Evolutionary conservation across 139 green algal species (phyloP).

Genomic region (Coelastrella sp.): DNA sequence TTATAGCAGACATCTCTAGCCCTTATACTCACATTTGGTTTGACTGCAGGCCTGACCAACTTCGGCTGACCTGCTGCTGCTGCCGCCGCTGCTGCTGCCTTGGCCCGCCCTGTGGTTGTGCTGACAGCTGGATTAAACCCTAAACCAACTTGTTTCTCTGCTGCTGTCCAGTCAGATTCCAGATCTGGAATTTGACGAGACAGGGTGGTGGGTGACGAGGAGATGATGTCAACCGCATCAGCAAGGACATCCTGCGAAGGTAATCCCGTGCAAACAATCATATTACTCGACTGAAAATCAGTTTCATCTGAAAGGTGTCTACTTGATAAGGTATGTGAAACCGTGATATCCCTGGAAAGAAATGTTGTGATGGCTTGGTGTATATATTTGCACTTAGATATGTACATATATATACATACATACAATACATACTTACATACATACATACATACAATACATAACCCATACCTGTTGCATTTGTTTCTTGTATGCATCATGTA

Average conservation of each 20-base stretch:
- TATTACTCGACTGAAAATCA: no score
- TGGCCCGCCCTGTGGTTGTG: constrained; percentile 35
- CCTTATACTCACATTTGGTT: constrained; percentile 2
- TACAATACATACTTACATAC: neutral
- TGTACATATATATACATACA: neutral
- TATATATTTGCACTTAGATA: no score
- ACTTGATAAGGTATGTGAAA: no score
- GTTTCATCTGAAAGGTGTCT: no score
- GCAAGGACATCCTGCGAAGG: neutral
- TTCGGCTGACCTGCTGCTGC: neutral
- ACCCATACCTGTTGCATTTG: neutral
- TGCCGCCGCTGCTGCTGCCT: constrained; percentile 29
- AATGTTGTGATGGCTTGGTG: no score
- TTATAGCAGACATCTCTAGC: no score
- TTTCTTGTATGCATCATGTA: neutral
- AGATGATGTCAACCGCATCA: constrained; percentile 27
- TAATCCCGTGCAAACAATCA: neutral
- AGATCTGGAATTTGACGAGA: neutral
- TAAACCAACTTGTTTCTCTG: neutral
- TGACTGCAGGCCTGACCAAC: neutral
- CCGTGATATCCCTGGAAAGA: no score
- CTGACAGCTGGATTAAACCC: neutral
- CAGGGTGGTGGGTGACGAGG: neutral
- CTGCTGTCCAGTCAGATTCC: constrained; percentile 18
- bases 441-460: neutral